Percentiles rank a stretch among this genome's conserved stretches.
These are phyloP conservation scores for Mycena epipterygia DNA, from an alignment of 768 basidiomycete genomes.

Conservation along the genomic window DNA sequence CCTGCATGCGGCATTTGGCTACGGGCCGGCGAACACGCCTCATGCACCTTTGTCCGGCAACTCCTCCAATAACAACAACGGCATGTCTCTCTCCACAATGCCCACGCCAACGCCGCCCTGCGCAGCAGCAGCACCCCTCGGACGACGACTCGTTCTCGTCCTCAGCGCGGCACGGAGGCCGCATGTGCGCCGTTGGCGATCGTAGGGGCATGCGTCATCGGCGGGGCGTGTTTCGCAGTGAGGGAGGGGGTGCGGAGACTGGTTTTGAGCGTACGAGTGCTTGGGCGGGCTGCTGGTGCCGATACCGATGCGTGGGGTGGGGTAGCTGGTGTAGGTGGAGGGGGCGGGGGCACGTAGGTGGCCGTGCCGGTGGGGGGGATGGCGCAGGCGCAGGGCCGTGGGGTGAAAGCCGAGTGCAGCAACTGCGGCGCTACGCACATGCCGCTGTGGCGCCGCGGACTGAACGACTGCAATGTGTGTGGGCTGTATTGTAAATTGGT, in stretches of 20 bases:
- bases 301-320: too few species aligned
- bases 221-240: too few species aligned
- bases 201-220: neutral
- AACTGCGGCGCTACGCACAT: constrained; percentile 93
- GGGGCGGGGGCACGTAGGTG: neutral
- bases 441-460: constrained; percentile 70
- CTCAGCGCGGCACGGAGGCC: neutral
- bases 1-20: constrained; percentile 29
- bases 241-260: too few species aligned
- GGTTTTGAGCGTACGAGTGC: constrained; percentile 28
- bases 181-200: neutral
- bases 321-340: neutral
- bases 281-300: neutral
- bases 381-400: constrained; percentile 60
- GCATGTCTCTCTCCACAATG: too few species aligned
- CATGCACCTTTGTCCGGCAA: constrained; percentile 32
- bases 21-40: too few species aligned
- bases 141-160: constrained; percentile 6
- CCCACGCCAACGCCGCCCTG: neutral
- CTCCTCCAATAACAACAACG: too few species aligned
- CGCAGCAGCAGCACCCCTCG: neutral
- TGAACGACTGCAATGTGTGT: neutral
- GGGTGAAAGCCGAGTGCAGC: constrained; percentile 86
- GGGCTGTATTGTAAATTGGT: neutral
- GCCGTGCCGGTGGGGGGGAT: neutral